Evolutionary conservation across 805 yeast genomes (phyloP).

Genomic region (Kodamaea neixiangensis): DNA sequence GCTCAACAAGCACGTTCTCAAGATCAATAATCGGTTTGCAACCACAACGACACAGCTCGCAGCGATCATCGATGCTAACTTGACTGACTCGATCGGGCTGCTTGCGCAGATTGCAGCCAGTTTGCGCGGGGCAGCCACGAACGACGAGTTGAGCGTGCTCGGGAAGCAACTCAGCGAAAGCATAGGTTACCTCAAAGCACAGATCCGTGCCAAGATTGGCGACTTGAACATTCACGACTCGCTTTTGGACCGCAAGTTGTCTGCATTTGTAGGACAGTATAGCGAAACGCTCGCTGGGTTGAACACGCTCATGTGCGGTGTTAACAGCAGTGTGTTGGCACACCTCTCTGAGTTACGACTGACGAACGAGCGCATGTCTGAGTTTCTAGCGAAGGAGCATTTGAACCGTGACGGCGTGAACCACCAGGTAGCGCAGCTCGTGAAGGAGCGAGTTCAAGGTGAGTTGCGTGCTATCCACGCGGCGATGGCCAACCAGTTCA

Average conservation of each 20-base stretch:
- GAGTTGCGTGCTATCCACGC: constrained; percentile 4
- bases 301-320: constrained; percentile 1
- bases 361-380: constrained; percentile 10
- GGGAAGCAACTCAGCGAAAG: constrained; percentile 3
- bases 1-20: constrained; percentile 12
- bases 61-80: constrained; percentile 13
- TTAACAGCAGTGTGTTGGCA: neutral
- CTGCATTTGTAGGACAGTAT: constrained; percentile 12
- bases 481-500: constrained; percentile 3
- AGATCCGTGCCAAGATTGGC: constrained; percentile 8
- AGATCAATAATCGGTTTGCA: constrained; percentile 14
- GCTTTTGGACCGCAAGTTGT: constrained; percentile 8
- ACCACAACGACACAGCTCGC: constrained; percentile 15
- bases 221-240: constrained; percentile 13
- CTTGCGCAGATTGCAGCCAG: constrained; percentile 7
- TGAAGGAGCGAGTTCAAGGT: constrained; percentile 4
- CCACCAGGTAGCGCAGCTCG: constrained; percentile 1
- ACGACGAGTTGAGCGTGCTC: constrained; percentile 4
- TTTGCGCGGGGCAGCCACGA: neutral
- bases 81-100: constrained; percentile 13
- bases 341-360: constrained; percentile 6
- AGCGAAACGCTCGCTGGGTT: constrained; percentile 11
- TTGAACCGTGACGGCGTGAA: constrained; percentile 1
- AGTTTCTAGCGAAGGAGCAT: constrained; percentile 7
- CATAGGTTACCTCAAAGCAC: constrained; percentile 9